Conservation (phyloP, 768 basidiomycete species). For the Crepidotus variabilis region DNA sequence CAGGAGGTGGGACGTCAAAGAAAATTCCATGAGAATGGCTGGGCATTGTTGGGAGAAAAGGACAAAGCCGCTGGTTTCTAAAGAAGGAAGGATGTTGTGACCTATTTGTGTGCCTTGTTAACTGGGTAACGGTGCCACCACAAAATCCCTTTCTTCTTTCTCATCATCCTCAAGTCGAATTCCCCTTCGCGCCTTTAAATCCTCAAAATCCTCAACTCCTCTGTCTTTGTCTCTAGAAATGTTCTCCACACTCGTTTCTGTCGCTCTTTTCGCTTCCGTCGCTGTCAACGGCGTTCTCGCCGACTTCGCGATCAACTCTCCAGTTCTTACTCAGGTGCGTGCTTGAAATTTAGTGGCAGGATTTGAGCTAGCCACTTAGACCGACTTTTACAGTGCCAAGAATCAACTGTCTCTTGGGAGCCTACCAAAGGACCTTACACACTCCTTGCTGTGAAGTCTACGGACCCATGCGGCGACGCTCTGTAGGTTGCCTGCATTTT, state of each 20-base stretch:
- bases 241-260: conserved; percentile 76
- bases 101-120: not conserved
- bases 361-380: not conserved
- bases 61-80: not conserved
- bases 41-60: not conserved
- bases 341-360: not conserved
- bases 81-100: conserved; percentile 2
- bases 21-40: not conserved
- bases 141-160: conserved; percentile 14
- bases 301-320: conserved; percentile 49
- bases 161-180: conserved; percentile 14
- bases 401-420: conserved; percentile 49
- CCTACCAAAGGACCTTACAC: conserved; percentile 47
- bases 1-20: too few relatives aligned
- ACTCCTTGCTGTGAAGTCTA: conserved; percentile 47
- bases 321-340: conserved; percentile 50
- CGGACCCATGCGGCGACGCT: conserved; percentile 54
- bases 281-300: conserved; percentile 51
- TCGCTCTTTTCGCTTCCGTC: conserved; percentile 62
- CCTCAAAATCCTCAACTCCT: conserved; percentile 23
- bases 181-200: not conserved
- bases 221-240: conserved; percentile 42
- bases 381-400: conserved; percentile 45
- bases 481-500: conserved; percentile 41
- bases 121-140: not conserved